phyloP scores from a whole-genome alignment of 169 alveolate genomes.

The Cryptosporidium meleagridis region DNA sequence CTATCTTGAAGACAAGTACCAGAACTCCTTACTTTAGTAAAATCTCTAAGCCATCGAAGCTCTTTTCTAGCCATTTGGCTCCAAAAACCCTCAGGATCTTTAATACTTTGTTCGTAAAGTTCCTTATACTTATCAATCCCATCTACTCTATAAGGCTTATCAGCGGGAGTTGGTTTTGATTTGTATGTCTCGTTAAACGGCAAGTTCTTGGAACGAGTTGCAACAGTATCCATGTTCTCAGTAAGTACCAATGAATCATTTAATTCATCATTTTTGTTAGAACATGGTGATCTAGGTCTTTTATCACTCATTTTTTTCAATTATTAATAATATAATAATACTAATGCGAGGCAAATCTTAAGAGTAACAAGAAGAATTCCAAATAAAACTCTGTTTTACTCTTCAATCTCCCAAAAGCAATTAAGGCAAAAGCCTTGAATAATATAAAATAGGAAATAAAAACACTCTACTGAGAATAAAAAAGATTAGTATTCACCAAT shows the following conservation, averaged over 20 bases:
- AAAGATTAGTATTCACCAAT: neutral
- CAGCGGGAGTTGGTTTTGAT: neutral
- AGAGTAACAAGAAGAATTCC: neutral
- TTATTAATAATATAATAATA: neutral
- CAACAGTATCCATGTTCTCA: conserved; percentile 70
- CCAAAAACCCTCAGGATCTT: conserved; percentile 69
- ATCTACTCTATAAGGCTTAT: conserved; percentile 41
- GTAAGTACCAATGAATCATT: conserved; percentile 39
- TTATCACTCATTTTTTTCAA: neutral
- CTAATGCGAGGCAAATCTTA: neutral
- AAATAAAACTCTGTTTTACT: conserved; percentile 7
- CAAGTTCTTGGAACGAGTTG: conserved; percentile 13
- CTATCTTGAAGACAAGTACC: conserved; percentile 65
- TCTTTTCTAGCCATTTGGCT: conserved; percentile 58
- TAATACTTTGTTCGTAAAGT: conserved; percentile 31
- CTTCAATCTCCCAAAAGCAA: neutral
- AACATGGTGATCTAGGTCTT: neutral
- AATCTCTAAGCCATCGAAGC: conserved; percentile 63
- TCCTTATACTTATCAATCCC: neutral
- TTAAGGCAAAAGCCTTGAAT: conserved; percentile 2
- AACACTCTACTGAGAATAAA: conserved; percentile 2
- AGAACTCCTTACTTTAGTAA: conserved; percentile 27
- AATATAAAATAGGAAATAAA: conserved; percentile 1
- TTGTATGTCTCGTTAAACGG: conserved; percentile 59
- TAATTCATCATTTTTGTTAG: conserved; percentile 12